Conservation (phyloP, 2,329 filamentous ascomycete species). For the Aspergillus clavatus region DNA sequence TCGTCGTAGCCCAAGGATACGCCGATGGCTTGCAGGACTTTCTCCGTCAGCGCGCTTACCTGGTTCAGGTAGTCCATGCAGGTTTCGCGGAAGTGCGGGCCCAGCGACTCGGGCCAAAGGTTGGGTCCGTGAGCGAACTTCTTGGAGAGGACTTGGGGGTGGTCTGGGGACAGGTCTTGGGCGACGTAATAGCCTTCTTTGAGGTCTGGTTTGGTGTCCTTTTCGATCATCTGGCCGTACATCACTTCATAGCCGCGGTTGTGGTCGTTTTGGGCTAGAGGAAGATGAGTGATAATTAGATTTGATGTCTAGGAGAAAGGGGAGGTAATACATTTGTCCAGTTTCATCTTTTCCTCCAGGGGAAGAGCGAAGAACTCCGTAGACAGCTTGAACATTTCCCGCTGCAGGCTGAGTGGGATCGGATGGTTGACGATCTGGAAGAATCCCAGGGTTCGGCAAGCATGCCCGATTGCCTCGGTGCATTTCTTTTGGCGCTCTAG, state of each 20-base stretch:
- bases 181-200: constrained; percentile 27
- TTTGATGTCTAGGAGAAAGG: too few relatives aligned
- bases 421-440: constrained; percentile 50
- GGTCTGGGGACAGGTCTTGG: constrained; percentile 14
- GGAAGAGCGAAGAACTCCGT: constrained; percentile 47
- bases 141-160: constrained; percentile 10
- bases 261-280: too few relatives aligned
- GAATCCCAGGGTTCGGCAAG: constrained; percentile 47
- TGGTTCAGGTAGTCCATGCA: constrained; percentile 10
- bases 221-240: constrained; percentile 21
- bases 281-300: too few relatives aligned
- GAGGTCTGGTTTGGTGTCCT: constrained; percentile 19
- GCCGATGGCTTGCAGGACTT: constrained; percentile 12
- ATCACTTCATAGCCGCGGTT: constrained; percentile 25
- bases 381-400: constrained; percentile 39
- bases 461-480: too few relatives aligned
- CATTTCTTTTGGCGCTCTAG: too few relatives aligned
- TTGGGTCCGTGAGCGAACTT: constrained; percentile 18
- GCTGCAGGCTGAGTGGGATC: constrained; percentile 39
- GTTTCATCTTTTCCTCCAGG: constrained; percentile 12
- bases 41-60: constrained; percentile 12
- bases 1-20: constrained; percentile 7
- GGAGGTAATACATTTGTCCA: neutral
- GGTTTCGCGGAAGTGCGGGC: neutral
- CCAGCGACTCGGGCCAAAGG: constrained; percentile 1